Evolutionary conservation across 768 basidiomycete species (phyloP).

Genomic region (Suillus subaureus): DNA sequence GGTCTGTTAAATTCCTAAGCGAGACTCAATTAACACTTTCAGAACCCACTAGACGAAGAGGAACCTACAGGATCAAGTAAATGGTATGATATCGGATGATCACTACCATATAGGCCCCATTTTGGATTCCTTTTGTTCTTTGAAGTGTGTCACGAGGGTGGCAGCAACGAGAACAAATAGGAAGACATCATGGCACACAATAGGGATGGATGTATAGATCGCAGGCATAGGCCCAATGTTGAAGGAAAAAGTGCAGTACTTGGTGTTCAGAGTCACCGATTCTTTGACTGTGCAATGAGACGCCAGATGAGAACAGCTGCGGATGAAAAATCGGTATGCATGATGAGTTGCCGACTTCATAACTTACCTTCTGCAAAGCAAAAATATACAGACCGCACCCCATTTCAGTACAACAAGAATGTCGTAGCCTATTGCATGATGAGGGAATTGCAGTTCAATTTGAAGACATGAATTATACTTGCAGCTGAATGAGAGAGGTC

Average conservation of each 20-base stretch:
- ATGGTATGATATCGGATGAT: conserved; percentile 1
- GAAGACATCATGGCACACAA: neutral
- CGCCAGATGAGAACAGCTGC: too few relatives aligned
- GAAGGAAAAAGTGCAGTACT: neutral
- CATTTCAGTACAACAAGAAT: neutral
- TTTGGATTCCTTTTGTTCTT: neutral
- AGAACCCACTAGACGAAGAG: neutral
- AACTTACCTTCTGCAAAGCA: conserved; percentile 2
- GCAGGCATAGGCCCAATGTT: neutral
- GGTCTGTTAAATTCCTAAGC: neutral
- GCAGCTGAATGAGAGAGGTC: neutral
- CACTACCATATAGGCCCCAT: neutral
- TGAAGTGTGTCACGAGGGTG: neutral
- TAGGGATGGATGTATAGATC: conserved; percentile 1
- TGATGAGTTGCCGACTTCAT: neutral
- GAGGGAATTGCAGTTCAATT: neutral
- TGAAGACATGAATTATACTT: neutral
- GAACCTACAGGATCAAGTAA: conserved; percentile 1
- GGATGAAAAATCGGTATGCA: neutral
- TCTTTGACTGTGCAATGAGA: neutral
- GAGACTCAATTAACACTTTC: neutral
- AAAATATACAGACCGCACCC: neutral
- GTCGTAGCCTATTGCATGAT: neutral
- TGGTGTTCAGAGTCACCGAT: neutral
- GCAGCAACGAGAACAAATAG: neutral